A percentile compares a stretch with the other conserved stretches of the same genome.
Evolutionary conservation across 2,329 filamentous ascomycete species (phyloP).

Genomic region (Exophiala sp.): DNA sequence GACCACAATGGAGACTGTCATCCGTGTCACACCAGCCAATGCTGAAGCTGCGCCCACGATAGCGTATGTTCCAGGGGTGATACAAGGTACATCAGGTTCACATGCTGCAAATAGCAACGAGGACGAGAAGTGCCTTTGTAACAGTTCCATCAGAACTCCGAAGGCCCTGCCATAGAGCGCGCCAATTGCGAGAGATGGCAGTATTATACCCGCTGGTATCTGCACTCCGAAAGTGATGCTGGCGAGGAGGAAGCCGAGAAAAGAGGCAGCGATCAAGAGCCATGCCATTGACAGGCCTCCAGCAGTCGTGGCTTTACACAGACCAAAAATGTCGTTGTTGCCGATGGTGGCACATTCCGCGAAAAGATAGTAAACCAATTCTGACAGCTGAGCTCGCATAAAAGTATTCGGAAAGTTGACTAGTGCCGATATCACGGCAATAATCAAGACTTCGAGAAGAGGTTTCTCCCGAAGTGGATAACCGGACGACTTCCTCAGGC

Average conservation of each 20-base stretch:
- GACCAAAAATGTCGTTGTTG: slow-evolving; percentile 78
- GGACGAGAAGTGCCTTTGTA: slow-evolving; percentile 73
- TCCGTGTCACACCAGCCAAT: slow-evolving; percentile 87
- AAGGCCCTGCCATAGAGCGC: slow-evolving; percentile 85
- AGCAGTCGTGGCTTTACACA: slow-evolving; percentile 76
- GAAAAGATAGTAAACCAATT: slow-evolving; percentile 88
- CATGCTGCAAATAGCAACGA: slow-evolving; percentile 77
- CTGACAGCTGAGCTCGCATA: slow-evolving; percentile 87
- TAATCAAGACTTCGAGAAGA: slow-evolving; percentile 72
- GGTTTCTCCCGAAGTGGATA: slow-evolving; percentile 56
- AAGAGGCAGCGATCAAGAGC: slow-evolving; percentile 74
- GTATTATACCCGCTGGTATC: slow-evolving; percentile 90
- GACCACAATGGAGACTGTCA: slow-evolving; percentile 97
- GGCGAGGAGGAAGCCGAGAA: slow-evolving; percentile 80
- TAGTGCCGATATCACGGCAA: slow-evolving; percentile 77
- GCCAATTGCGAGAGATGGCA: slow-evolving; percentile 94
- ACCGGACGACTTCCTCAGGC: slow-evolving; percentile 65
- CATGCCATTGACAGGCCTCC: slow-evolving; percentile 79
- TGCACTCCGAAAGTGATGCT: slow-evolving; percentile 89
- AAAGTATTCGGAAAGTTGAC: slow-evolving; percentile 96
- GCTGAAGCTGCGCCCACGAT: slow-evolving; percentile 93
- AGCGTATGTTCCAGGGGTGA: slow-evolving; percentile 92
- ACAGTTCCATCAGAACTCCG: slow-evolving; percentile 84
- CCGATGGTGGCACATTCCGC: slow-evolving; percentile 75
- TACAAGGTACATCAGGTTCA: slow-evolving; percentile 79